Conservation (phyloP, 148 eudicot species). For the Diospyros lotus region DNA sequence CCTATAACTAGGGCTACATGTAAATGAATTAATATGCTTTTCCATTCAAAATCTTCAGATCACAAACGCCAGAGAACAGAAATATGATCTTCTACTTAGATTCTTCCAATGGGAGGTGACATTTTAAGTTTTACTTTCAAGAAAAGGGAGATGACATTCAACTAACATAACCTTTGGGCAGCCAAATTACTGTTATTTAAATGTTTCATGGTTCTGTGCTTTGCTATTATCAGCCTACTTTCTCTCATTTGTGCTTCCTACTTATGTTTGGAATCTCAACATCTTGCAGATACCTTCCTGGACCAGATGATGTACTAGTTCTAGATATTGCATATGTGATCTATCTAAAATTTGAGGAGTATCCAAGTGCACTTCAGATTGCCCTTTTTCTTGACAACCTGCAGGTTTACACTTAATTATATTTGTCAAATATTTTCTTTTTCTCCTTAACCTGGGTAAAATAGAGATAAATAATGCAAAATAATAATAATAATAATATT, state of each 20-base stretch:
- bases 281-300: constrained; percentile 77
- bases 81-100: neutral
- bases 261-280: constrained; percentile 3
- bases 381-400: constrained; percentile 69
- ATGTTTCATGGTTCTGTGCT: constrained; percentile 3
- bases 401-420: constrained; percentile 45
- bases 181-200: neutral
- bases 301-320: constrained; percentile 79
- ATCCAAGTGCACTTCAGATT: constrained; percentile 80
- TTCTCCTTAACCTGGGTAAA: neutral
- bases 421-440: neutral
- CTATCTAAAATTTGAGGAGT: constrained; percentile 68
- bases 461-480: too few species aligned
- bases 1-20: too few species aligned
- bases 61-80: too few species aligned
- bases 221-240: neutral
- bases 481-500: too few species aligned
- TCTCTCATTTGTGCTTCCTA: neutral
- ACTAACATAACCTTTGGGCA: neutral
- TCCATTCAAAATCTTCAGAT: too few species aligned
- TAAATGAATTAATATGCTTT: too few species aligned
- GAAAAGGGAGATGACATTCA: neutral
- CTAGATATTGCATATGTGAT: constrained; percentile 64
- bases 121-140: too few species aligned
- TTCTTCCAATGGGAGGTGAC: too few species aligned